Evolutionary conservation across 148 eudicot genomes (phyloP).

Genomic region (Diospyros lotus): DNA sequence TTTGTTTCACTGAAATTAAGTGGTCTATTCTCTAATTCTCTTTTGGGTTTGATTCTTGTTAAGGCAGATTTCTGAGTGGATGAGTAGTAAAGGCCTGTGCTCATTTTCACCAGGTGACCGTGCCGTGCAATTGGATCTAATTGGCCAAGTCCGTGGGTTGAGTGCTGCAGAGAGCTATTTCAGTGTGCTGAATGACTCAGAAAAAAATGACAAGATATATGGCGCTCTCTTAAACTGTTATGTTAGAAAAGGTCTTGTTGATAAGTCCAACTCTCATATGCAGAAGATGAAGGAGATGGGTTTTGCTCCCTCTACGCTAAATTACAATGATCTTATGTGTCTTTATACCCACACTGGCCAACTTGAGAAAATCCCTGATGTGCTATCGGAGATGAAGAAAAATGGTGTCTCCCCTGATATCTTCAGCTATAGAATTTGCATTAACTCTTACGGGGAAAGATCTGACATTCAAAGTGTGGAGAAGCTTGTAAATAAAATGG

Average conservation of each 20-base stretch:
- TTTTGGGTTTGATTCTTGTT: too few relatives aligned
- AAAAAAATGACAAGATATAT: constrained; percentile 65
- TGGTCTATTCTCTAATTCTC: too few relatives aligned
- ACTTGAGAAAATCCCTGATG: constrained; percentile 60
- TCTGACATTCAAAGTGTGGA: constrained; percentile 61
- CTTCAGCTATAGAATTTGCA: constrained; percentile 79
- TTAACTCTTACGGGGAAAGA: constrained; percentile 60
- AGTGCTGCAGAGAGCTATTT: constrained; percentile 71
- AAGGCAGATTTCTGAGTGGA: constrained; percentile 81
- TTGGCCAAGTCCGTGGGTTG: constrained; percentile 78
- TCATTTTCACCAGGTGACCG: constrained; percentile 61
- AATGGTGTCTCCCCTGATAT: constrained; percentile 69
- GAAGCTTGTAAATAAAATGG: constrained; percentile 67
- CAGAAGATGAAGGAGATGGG: constrained; percentile 79
- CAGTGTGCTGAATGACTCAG: constrained; percentile 45
- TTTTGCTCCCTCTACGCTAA: constrained; percentile 45
- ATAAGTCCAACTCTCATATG: constrained; percentile 60
- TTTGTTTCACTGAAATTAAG: too few relatives aligned
- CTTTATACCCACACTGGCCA: constrained; percentile 54
- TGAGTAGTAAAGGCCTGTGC: constrained; percentile 47
- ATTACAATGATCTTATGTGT: constrained; percentile 82
- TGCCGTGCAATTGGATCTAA: constrained; percentile 78
- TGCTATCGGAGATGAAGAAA: constrained; percentile 65
- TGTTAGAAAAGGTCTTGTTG: constrained; percentile 63
- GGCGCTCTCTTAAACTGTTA: constrained; percentile 95